Evolutionary conservation across 148 eudicot genomes (phyloP).

Genomic region (Polygonum maritimum): DNA sequence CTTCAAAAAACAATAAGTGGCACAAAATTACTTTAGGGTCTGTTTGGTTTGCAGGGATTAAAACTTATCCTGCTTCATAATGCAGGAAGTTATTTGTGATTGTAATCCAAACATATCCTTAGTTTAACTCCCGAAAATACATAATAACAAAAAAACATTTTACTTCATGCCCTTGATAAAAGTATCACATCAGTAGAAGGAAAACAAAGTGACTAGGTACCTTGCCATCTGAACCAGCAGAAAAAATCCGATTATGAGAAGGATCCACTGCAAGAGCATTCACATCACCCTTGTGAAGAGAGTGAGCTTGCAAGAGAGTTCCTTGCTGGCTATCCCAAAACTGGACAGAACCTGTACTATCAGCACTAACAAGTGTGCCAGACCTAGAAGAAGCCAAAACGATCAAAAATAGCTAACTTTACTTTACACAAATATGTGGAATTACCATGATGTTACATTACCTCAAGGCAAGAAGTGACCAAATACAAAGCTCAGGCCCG

Average conservation of each 20-base stretch:
- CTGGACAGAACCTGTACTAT: conserved; percentile 89
- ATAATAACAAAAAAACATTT: no score
- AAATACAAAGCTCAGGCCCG: conserved; percentile 72
- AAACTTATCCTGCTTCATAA: no score
- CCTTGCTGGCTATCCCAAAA: conserved; percentile 88
- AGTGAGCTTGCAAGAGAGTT: conserved; percentile 79
- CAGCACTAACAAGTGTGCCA: conserved; percentile 83
- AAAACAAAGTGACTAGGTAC: conserved; percentile 19
- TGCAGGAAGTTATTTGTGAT: no score
- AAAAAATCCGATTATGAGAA: conserved; percentile 71
- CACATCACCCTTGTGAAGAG: conserved; percentile 85
- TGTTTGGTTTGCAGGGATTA: no score
- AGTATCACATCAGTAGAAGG: not conserved
- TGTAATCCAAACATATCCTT: no score
- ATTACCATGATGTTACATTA: conserved; percentile 12
- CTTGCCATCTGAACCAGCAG: conserved; percentile 97
- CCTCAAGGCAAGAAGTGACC: conserved; percentile 89
- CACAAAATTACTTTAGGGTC: no score
- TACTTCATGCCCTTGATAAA: not conserved
- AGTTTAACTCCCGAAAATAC: no score
- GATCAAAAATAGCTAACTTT: not conserved
- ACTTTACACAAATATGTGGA: not conserved
- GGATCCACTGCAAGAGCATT: conserved; percentile 79
- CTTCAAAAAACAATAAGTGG: no score
- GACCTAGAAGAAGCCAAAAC: conserved; percentile 28